These are phyloP conservation scores for Orbilia blumenaviensis DNA, from an alignment of 2,329 filamentous ascomycete genomes.

Conservation along the genomic window DNA sequence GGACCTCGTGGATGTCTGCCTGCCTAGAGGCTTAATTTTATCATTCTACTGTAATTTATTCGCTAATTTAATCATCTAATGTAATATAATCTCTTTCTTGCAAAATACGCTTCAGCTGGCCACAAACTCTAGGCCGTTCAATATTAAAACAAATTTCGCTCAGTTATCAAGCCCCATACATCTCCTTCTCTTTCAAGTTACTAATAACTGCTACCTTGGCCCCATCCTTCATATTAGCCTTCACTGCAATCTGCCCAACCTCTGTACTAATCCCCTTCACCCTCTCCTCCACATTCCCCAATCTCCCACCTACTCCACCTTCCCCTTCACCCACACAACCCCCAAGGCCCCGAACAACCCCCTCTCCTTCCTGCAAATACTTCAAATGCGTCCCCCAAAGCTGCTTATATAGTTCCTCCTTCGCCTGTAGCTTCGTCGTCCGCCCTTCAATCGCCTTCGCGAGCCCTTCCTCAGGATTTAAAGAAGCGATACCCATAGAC, in stretches of 20 bases:
- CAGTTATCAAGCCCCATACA: slow-evolving; percentile 19
- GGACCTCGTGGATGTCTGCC: slow-evolving; percentile 40
- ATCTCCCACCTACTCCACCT: background rate
- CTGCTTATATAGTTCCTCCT: slow-evolving; percentile 45
- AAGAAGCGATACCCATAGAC: slow-evolving; percentile 31
- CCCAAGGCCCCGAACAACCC: slow-evolving; percentile 24
- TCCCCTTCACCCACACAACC: slow-evolving; percentile 22
- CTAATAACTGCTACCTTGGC: slow-evolving; percentile 29
- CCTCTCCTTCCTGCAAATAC: slow-evolving; percentile 39
- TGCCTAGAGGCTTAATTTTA: slow-evolving; percentile 28
- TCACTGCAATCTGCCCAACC: slow-evolving; percentile 37
- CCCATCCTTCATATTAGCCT: slow-evolving; percentile 21
- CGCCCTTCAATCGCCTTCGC: slow-evolving; percentile 23
- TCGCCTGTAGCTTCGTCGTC: slow-evolving; percentile 18
- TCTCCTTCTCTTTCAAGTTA: slow-evolving; percentile 39
- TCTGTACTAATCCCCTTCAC: slow-evolving; percentile 44
- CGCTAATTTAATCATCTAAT: slow-evolving; percentile 26
- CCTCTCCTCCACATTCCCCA: slow-evolving; percentile 30
- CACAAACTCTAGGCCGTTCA: background rate
- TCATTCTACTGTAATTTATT: slow-evolving; percentile 1
- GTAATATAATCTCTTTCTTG: background rate
- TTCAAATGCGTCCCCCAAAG: slow-evolving; percentile 45
- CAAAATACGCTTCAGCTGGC: background rate
- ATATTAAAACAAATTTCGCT: background rate
- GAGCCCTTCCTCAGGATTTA: slow-evolving; percentile 17